Evolutionary conservation across 345 rosid genomes (phyloP).

Genomic region (Nasturtium officinale): DNA sequence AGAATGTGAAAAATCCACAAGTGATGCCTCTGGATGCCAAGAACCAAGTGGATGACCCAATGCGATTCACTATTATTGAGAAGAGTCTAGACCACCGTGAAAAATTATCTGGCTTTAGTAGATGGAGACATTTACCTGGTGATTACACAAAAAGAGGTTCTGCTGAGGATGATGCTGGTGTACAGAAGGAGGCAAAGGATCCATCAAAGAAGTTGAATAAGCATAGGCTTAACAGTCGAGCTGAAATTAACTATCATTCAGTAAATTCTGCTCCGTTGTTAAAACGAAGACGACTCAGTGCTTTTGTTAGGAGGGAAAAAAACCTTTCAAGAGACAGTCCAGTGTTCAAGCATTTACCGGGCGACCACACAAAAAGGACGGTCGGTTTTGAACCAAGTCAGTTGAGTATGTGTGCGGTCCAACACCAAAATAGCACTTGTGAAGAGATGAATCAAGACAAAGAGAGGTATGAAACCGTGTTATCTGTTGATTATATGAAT

Average conservation of each 20-base stretch:
- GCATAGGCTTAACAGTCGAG: conserved; percentile 50
- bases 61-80: conserved; percentile 58
- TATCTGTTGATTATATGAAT: conserved; percentile 20
- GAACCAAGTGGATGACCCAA: conserved; percentile 37
- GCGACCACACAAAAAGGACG: conserved; percentile 2
- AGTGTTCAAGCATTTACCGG: conserved; percentile 24
- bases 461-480: conserved; percentile 35
- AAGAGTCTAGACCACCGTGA: conserved; percentile 55
- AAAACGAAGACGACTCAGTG: conserved; percentile 59
- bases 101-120: conserved; percentile 45
- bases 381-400: conserved; percentile 40
- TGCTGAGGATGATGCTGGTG: conserved; percentile 32
- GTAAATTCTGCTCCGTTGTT: conserved; percentile 46
- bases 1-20: conserved; percentile 36
- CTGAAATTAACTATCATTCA: conserved; percentile 44
- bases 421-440: conserved; percentile 15
- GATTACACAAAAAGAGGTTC: conserved; percentile 17
- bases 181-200: conserved; percentile 40
- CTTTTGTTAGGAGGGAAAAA: conserved; percentile 42
- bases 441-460: conserved; percentile 34
- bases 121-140: conserved; percentile 50
- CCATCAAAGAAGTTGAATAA: conserved; percentile 47
- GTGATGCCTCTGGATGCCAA: conserved; percentile 36
- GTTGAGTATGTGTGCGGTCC: conserved; percentile 30
- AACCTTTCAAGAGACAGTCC: conserved; percentile 37